A percentile compares a stretch with the other conserved stretches of the same genome.
Evolutionary conservation across 169 alveolate species (phyloP).

Genomic region (Plasmodium sp.): DNA sequence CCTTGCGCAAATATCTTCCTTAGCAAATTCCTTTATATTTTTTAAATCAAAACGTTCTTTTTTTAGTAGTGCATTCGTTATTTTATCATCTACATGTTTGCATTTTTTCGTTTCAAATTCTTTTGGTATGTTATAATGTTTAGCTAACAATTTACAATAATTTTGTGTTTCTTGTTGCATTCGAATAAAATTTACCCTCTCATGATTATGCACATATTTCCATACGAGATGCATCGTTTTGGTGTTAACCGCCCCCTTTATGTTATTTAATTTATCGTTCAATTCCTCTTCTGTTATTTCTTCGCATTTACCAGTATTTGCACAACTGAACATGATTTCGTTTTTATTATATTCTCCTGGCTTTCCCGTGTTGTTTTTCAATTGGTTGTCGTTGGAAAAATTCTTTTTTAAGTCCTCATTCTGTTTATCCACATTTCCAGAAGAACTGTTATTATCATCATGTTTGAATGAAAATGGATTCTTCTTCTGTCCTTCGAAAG

Average conservation of each 20-base stretch:
- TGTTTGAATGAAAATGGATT: background rate
- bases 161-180: background rate
- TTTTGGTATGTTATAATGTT: constrained; percentile 2
- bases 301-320: background rate
- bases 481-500: background rate
- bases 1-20: constrained; percentile 15
- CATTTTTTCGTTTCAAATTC: constrained; percentile 8
- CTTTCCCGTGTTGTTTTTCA: background rate
- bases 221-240: constrained; percentile 15
- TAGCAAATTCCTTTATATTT: constrained; percentile 5
- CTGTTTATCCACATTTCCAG: background rate
- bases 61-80: background rate
- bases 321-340: constrained; percentile 6
- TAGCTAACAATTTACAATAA: background rate
- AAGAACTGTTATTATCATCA: background rate
- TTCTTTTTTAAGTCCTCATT: background rate
- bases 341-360: background rate
- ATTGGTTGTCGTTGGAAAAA: background rate
- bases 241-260: constrained; percentile 14
- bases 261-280: constrained; percentile 5
- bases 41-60: constrained; percentile 6
- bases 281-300: constrained; percentile 16
- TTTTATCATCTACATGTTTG: constrained; percentile 10
- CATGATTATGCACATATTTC: constrained; percentile 11
- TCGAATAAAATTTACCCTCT: background rate